Evolutionary conservation across 257 asterid species (phyloP).

Genomic region (Solanum etuberosum): DNA sequence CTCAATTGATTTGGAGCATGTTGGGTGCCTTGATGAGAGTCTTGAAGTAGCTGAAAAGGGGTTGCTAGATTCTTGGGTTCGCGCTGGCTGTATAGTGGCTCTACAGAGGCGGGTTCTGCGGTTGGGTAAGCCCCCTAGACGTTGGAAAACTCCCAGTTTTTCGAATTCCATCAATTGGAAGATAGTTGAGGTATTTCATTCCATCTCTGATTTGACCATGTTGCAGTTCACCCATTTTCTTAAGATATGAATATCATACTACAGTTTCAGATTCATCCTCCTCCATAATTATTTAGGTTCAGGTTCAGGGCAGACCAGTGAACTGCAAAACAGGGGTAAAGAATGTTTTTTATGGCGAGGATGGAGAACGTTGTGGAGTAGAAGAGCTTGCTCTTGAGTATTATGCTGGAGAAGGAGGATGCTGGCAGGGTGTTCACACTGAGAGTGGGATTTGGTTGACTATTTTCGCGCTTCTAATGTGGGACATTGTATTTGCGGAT

Average conservation of each 20-base stretch:
- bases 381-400: slow-evolving; percentile 88
- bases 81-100: slow-evolving; percentile 83
- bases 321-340: slow-evolving; percentile 59
- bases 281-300: slow-evolving; percentile 33
- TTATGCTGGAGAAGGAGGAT: slow-evolving; percentile 89
- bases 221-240: neutral
- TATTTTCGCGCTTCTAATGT: slow-evolving; percentile 79
- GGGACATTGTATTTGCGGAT: slow-evolving; percentile 75
- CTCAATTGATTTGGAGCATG: slow-evolving; percentile 83
- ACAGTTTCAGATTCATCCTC: neutral
- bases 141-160: slow-evolving; percentile 79
- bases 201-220: neutral
- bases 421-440: slow-evolving; percentile 84
- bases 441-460: slow-evolving; percentile 98
- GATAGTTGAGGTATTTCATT: slow-evolving; percentile 56
- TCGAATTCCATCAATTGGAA: slow-evolving; percentile 51
- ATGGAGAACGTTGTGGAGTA: slow-evolving; percentile 80
- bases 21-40: slow-evolving; percentile 69
- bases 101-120: slow-evolving; percentile 74
- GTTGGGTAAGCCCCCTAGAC: slow-evolving; percentile 94
- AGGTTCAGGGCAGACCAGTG: slow-evolving; percentile 76
- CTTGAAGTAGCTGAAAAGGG: slow-evolving; percentile 79
- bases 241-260: neutral
- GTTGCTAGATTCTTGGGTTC: slow-evolving; percentile 79
- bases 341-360: slow-evolving; percentile 77